phyloP scores from a whole-genome alignment of 1,284 basidiomycete species.

The Sanghuangporus baumii region DNA sequence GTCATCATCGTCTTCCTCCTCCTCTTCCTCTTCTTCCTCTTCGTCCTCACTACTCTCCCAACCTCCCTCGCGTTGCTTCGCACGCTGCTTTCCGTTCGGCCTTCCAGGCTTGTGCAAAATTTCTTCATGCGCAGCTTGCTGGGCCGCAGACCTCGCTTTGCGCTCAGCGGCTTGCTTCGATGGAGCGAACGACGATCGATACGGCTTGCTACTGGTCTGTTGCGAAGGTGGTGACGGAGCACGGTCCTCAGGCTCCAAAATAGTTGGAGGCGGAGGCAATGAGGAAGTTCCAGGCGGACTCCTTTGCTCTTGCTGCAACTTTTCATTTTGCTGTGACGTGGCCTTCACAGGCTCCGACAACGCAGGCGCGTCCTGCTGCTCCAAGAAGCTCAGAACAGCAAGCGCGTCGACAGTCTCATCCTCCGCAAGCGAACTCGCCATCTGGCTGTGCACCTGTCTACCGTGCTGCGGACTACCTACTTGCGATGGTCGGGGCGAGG shows the following conservation, averaged over 20 bases:
- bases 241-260: constrained; percentile 17
- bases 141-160: constrained; percentile 75
- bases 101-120: constrained; percentile 70
- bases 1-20: constrained; percentile 60
- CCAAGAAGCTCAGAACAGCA: constrained; percentile 71
- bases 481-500: not conserved
- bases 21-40: constrained; percentile 68
- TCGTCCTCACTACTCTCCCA: constrained; percentile 75
- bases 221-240: constrained; percentile 11
- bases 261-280: constrained; percentile 6
- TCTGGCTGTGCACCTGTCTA: not conserved
- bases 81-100: constrained; percentile 52
- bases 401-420: constrained; percentile 63
- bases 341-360: constrained; percentile 18
- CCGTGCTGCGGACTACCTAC: not conserved
- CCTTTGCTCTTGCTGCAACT: constrained; percentile 19
- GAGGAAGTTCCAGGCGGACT: not conserved
- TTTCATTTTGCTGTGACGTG: constrained; percentile 14
- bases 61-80: constrained; percentile 36
- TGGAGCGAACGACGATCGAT: constrained; percentile 79
- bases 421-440: constrained; percentile 27
- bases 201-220: constrained; percentile 29
- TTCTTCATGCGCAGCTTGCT: constrained; percentile 72
- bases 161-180: constrained; percentile 77
- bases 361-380: constrained; percentile 39